Evolutionary conservation across 2,329 filamentous ascomycete species (phyloP), one percentile per base, ranked within the genome.

Genomic region (Zymoseptoria brevis): DNA sequence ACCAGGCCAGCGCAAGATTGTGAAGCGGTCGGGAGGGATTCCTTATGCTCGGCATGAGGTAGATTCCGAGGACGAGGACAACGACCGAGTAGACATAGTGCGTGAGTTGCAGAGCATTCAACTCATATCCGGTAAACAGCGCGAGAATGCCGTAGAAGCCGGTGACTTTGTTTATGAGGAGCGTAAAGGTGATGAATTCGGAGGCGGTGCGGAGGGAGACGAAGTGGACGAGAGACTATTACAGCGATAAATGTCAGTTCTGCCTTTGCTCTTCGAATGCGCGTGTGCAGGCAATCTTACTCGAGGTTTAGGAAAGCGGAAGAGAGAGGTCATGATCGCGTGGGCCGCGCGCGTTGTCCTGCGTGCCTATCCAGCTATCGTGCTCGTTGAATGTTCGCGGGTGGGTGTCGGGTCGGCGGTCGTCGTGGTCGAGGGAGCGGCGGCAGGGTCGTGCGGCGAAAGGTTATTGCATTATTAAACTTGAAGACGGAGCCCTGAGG

Each of bases 151-250:
- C 92, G 75, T 96, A 96, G 66, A 96, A 80, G 59, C 91, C 92
- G 54, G 90, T 93, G 66, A 92, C 84, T 75, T 96, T 96, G 81
- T 96, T 96, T 77, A 96, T 87, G 57, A 95, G 81, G 64, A 96
- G 83, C 9, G 88, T 86, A 62, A 94, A 81, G 4, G 88, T 86
- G 69, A 96, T 90, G 69, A 96, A 82, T 67, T 94, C 90, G 53
- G 89, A 87, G 66, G 90, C 92, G 35, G 89, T 93, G 68, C 90
- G 88, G 57, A 96, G 85, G 71, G 88, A 89, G 79, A 96, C 87
- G 70, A 91, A 79, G 72, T 89, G 90, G 65, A 96, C 83, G 73
- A 96, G 93, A 53, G 85, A 87, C 91, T 96, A 72, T 19, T 26
- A 6, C 24, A 48, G 24, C 22, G 11, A 24, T 11, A 13, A 13